phyloP scores from a whole-genome alignment of 768 basidiomycete genomes.

The Baorangia bicolor region DNA sequence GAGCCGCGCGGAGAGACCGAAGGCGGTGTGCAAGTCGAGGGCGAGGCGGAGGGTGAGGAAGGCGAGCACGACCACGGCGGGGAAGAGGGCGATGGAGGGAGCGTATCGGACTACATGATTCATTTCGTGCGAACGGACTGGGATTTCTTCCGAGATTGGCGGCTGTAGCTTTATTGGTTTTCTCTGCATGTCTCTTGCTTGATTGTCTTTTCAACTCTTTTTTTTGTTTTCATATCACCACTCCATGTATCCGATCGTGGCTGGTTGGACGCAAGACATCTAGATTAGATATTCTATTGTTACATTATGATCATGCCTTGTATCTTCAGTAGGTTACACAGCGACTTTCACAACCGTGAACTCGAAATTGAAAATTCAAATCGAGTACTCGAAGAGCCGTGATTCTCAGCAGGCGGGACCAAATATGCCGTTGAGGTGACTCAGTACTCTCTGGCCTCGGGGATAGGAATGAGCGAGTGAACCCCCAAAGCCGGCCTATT shows the following conservation, averaged over 20 bases:
- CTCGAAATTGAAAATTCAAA: not conserved
- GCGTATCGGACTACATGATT: conserved; percentile 85
- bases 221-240: conserved; percentile 5
- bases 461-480: too few relatives aligned
- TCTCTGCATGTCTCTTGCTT: not conserved
- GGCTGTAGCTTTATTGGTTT: conserved; percentile 37
- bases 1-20: conserved; percentile 31
- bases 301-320: conserved; percentile 20
- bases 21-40: conserved; percentile 30
- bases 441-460: too few relatives aligned
- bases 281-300: conserved; percentile 13
- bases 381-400: too few relatives aligned
- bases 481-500: too few relatives aligned
- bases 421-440: too few relatives aligned
- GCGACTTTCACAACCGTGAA: not conserved
- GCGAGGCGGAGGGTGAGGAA: conserved; percentile 38
- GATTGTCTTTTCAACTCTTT: not conserved
- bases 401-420: too few relatives aligned
- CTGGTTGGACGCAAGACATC: not conserved
- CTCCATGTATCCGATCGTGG: not conserved
- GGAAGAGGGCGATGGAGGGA: conserved; percentile 63
- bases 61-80: conserved; percentile 38
- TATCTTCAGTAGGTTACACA: not conserved
- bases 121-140: conserved; percentile 57
- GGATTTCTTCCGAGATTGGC: conserved; percentile 75